Evolutionary conservation across 257 asterid genomes (phyloP).

Genomic region (Nicotiana sylvestris): DNA sequence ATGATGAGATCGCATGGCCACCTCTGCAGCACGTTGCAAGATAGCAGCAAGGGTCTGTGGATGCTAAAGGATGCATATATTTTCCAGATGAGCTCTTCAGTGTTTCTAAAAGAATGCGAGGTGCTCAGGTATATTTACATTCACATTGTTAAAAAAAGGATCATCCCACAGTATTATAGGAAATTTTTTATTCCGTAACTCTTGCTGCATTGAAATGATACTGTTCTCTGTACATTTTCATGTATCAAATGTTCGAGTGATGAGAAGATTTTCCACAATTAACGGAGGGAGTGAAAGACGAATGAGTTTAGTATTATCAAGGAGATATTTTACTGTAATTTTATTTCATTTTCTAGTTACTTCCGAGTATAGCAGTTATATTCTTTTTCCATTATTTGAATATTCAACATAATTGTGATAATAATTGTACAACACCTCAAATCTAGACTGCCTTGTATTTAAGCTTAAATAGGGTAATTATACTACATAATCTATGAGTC

Average conservation of each 20-base stretch:
- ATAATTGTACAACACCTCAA: neutral
- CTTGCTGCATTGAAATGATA: neutral
- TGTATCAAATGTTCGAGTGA: neutral
- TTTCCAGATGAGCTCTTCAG: constrained; percentile 6
- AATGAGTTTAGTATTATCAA: neutral
- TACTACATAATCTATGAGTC: too few species aligned
- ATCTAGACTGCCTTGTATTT: too few species aligned
- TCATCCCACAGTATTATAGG: neutral
- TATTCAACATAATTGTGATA: neutral
- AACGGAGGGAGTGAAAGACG: neutral
- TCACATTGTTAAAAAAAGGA: neutral
- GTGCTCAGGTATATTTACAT: neutral
- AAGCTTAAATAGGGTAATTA: too few species aligned
- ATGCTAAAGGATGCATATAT: neutral
- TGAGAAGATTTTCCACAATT: neutral
- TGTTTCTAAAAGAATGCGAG: neutral
- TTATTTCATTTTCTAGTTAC: neutral
- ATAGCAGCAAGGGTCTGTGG: constrained; percentile 19
- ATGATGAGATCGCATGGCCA: constrained; percentile 90
- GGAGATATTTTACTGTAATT: neutral
- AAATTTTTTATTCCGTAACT: neutral
- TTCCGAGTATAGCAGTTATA: neutral
- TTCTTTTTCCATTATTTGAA: neutral
- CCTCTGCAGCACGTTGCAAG: constrained; percentile 59
- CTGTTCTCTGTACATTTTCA: neutral